A percentile compares a stretch with the other conserved stretches of the same genome.
Conservation (phyloP, 495 filamentous ascomycete genomes). For the Beverwykella pulmonaria region DNA sequence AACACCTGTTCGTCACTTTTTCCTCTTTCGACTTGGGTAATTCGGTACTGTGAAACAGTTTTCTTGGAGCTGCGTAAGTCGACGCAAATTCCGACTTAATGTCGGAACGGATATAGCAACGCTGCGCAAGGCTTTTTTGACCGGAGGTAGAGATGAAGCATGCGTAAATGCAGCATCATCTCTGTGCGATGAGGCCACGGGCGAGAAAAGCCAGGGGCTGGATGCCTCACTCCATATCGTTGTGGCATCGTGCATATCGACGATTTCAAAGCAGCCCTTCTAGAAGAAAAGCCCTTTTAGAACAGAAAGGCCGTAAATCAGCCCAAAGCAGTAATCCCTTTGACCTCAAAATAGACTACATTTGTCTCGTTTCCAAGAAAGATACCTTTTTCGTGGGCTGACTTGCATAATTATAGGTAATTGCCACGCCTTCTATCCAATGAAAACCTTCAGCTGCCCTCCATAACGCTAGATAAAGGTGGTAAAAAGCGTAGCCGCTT, state of each 20-base stretch:
- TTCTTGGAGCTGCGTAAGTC: too few relatives aligned
- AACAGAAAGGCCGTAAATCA: neutral
- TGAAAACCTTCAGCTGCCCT: conserved; percentile 8
- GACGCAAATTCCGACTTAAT: neutral
- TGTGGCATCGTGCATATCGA: too few relatives aligned
- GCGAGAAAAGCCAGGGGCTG: neutral
- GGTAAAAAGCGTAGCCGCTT: conserved; percentile 1
- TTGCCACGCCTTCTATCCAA: conserved; percentile 7
- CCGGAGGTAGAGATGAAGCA: neutral
- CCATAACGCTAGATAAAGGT: neutral
- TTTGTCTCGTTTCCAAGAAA: neutral
- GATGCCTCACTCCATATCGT: too few relatives aligned
- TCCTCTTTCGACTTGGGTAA: neutral
- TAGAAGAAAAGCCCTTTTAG: too few relatives aligned
- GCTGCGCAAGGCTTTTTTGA: neutral
- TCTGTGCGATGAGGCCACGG: neutral
- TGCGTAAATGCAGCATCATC: too few relatives aligned
- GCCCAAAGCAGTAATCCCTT: neutral
- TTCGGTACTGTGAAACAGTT: too few relatives aligned
- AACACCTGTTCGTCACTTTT: neutral
- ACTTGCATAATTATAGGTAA: conserved; percentile 15
- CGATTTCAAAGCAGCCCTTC: conserved; percentile 12
- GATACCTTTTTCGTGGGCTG: neutral
- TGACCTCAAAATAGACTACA: conserved; percentile 24
- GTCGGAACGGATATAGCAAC: neutral